Evolutionary conservation across 495 filamentous ascomycete genomes (phyloP).

Genomic region (Neurospora hispaniola): DNA sequence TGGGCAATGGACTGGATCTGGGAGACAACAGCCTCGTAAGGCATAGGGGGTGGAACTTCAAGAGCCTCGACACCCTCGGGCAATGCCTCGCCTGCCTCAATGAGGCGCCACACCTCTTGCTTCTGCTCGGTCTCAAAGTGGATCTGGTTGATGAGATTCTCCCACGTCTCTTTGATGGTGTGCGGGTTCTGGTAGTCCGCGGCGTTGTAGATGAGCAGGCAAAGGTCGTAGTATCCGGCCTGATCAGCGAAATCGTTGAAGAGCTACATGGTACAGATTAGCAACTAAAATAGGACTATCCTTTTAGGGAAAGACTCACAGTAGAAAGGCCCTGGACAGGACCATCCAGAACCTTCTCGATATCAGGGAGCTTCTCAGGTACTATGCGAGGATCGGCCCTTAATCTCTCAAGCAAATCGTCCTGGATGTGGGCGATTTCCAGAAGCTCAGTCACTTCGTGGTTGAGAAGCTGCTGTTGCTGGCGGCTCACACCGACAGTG

Average conservation of each 20-base stretch:
- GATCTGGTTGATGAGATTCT: constrained; percentile 59
- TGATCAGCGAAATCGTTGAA: constrained; percentile 85
- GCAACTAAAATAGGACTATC: constrained; percentile 7
- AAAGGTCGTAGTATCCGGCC: constrained; percentile 84
- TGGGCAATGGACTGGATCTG: constrained; percentile 66
- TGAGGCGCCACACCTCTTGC: constrained; percentile 28
- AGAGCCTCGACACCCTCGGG: constrained; percentile 7
- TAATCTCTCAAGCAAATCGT: constrained; percentile 75
- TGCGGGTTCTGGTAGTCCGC: constrained; percentile 79
- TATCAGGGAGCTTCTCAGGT: constrained; percentile 44
- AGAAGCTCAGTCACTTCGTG: constrained; percentile 77
- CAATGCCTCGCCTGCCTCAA: constrained; percentile 5
- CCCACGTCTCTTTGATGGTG: constrained; percentile 76
- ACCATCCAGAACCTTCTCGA: constrained; percentile 59
- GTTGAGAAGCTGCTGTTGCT: constrained; percentile 64
- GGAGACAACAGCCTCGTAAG: constrained; percentile 70
- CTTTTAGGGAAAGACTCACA: constrained; percentile 40
- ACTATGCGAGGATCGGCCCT: constrained; percentile 59
- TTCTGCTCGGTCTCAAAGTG: constrained; percentile 51
- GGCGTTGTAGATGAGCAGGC: constrained; percentile 76
- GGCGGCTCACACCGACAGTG: constrained; percentile 58
- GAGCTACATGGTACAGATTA: constrained; percentile 45
- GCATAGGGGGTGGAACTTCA: constrained; percentile 33
- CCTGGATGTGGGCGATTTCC: constrained; percentile 89
- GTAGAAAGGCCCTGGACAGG: constrained; percentile 59